Conservation (phyloP, 1,284 basidiomycete genomes). For the Ceratobasidium papillatum region DNA sequence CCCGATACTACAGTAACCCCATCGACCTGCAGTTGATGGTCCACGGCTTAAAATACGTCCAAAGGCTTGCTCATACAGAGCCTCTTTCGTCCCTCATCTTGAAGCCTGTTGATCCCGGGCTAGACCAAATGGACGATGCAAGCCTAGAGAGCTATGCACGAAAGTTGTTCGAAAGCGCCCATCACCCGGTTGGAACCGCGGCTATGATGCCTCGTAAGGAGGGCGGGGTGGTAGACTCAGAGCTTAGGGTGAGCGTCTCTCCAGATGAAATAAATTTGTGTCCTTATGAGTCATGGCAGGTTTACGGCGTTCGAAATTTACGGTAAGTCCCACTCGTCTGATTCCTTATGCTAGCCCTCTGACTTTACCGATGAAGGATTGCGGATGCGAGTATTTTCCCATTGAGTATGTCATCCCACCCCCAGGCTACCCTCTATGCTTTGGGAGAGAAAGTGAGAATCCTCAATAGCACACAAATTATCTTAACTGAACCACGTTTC, state of each 20-base stretch:
- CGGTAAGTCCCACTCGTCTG: neutral
- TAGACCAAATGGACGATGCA: slow-evolving; percentile 38
- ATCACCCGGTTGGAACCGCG: slow-evolving; percentile 50
- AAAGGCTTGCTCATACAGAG: slow-evolving; percentile 51
- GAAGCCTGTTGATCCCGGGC: slow-evolving; percentile 42
- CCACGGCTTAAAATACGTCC: slow-evolving; percentile 53
- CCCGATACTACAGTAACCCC: slow-evolving; percentile 41
- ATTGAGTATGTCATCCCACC: slow-evolving; percentile 37
- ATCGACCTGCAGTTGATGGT: slow-evolving; percentile 54
- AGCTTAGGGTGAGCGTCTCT: slow-evolving; percentile 40
- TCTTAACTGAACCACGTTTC: neutral
- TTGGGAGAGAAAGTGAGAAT: slow-evolving; percentile 43
- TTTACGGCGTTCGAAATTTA: slow-evolving; percentile 42
- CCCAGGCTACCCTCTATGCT: slow-evolving; percentile 42
- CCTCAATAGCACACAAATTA: neutral
- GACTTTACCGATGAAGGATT: slow-evolving; percentile 9
- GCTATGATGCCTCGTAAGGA: slow-evolving; percentile 55
- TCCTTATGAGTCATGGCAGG: neutral
- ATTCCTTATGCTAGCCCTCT: neutral
- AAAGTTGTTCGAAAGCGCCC: slow-evolving; percentile 35
- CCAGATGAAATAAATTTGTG: neutral
- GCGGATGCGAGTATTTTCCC: slow-evolving; percentile 13
- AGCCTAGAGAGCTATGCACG: slow-evolving; percentile 41
- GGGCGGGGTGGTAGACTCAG: slow-evolving; percentile 55
- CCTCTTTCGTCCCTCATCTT: slow-evolving; percentile 48